Evolutionary conservation across 2,329 filamentous ascomycete genomes (phyloP).

Genomic region (Trichophyton simii): DNA sequence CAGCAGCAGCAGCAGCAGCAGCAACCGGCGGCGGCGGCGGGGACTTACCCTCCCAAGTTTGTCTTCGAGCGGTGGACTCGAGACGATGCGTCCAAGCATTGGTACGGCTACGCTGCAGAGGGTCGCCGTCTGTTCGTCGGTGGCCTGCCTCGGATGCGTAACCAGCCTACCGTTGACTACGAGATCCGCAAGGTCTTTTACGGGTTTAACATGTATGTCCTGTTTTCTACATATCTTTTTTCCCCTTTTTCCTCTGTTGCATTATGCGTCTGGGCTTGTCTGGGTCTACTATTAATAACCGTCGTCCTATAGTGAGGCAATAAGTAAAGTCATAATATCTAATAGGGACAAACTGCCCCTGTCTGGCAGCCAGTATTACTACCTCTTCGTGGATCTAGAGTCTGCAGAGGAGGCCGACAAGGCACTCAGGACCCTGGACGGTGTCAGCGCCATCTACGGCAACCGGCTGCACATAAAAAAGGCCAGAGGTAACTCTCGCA

Average conservation of each 20-base stretch:
- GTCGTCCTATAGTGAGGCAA: conserved; percentile 25
- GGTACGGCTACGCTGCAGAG: conserved; percentile 24
- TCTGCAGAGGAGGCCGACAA: conserved; percentile 42
- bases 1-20: too few species aligned
- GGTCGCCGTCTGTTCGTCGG: conserved; percentile 37
- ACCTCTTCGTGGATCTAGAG: conserved; percentile 52
- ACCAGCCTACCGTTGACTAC: conserved; percentile 30
- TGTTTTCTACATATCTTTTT: neutral
- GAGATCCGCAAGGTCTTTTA: conserved; percentile 36
- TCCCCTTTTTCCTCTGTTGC: too few species aligned
- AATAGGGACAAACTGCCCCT: conserved; percentile 43
- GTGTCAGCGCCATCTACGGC: conserved; percentile 30
- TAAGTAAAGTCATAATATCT: conserved; percentile 46
- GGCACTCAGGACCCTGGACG: conserved; percentile 37
- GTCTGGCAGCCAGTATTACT: conserved; percentile 47
- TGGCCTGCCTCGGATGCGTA: conserved; percentile 33
- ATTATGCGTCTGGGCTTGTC: too few species aligned
- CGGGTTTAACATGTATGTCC: conserved; percentile 31
- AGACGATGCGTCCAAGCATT: conserved; percentile 27
- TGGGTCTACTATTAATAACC: neutral
- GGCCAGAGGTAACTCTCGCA: conserved; percentile 28
- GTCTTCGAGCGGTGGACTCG: conserved; percentile 34
- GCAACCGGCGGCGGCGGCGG: too few species aligned
- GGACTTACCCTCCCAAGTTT: conserved; percentile 9
- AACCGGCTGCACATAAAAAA: conserved; percentile 28